Evolutionary conservation across 225 moss, liverwort and hornwort species (phyloP), one percentile per base, ranked within the genome.

Genomic region (Marchantia paleacea): DNA sequence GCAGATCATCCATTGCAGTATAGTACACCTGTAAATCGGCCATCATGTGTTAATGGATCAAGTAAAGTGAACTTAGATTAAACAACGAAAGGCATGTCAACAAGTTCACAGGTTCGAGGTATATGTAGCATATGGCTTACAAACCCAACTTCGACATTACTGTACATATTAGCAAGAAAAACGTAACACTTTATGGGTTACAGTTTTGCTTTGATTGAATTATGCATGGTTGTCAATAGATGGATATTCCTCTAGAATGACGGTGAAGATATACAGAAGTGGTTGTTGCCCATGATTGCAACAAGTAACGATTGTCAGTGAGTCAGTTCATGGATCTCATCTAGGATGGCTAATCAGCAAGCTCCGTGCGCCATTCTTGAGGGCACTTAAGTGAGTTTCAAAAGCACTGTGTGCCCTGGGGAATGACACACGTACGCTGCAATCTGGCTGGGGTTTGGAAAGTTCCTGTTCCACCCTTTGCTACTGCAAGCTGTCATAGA

Each of bases 1-100:
- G 88, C 52, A 96, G 69, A 51, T 86, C 94, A 76, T 92, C 94
- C 68, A 96, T 89, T 24, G 94, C 86, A 78, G 77, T 80, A 71
- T 90, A 96, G 52, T 85, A 94, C 49, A 94, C 61, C 94, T 96
- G 57, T 75, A 85, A 70, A 48, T 29, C 24, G 13, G 48, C 54
- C 6, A 18, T 8, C 49, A 66, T 58, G 12, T 50, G 15, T 0
- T 47, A 14, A 69, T 16, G 13, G 19, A 9, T 69, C 39, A 69
- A 10, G 22, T 62, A 62, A 24, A 4, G 69, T 69, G 26, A 66
- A 26, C 6, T 29, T 29, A 66, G 13, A 66, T 13, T 66, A 39
- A 39, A 29, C 52, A 55, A 22, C 58, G n/a, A 3, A 52, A 6
- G 51, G 12, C 24, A 69, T 48, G 25, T 14, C 53, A 51, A 14